Evolutionary conservation across 1,284 basidiomycete genomes (phyloP), one percentile per base, ranked within the genome.

Genomic region (Pseudozyma tsukubaensis): DNA sequence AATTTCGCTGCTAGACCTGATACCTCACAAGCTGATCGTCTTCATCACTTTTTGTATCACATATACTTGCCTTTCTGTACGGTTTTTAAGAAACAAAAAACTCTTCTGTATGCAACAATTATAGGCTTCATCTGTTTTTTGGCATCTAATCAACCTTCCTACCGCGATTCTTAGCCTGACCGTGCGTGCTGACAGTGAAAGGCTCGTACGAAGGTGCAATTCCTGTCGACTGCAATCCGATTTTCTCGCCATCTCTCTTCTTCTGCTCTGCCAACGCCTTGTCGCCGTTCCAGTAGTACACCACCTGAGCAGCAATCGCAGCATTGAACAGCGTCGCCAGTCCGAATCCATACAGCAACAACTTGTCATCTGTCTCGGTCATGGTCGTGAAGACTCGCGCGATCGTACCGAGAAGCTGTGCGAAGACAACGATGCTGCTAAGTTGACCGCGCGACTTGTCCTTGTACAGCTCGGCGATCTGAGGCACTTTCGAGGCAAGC

Each of bases 241-340:
- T 21, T 50, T 68, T 68, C 21, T 67, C 70, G 11, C 60, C 64
- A 48, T 64, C 64, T 2, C 64, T 43, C 47, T 67, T 67, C 53
- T 72, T 72, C 47, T 67, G 64, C 40, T 62, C 64, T 8, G 56
- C 60, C 45, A 67, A 39, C 3, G 53, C 65, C 61, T 64, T 73
- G 65, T 73, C 70, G 1, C 60, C 65, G 51, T 82, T 80, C 82
- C 82, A 84, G 64, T 84, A 83, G 58, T 77, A 63, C 10, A 78
- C 42, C 35, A 82, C 80, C 62, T 83, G 81, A 9, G 68, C 79
- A 6, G 79, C 79, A 32, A 83, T 82, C n/a, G 74, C 66, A 3
- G 80, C 76, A 48, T 84, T 84, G 58, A 84, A 83, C n/a, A 83
- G 59, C 35, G 81, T 80, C 0, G 83, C 83, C 16, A 83, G 70